A percentile compares a stretch with the other conserved stretches of the same genome.
Conservation (phyloP, 2,329 filamentous ascomycete genomes). For the Aureobasidium namibiae region DNA sequence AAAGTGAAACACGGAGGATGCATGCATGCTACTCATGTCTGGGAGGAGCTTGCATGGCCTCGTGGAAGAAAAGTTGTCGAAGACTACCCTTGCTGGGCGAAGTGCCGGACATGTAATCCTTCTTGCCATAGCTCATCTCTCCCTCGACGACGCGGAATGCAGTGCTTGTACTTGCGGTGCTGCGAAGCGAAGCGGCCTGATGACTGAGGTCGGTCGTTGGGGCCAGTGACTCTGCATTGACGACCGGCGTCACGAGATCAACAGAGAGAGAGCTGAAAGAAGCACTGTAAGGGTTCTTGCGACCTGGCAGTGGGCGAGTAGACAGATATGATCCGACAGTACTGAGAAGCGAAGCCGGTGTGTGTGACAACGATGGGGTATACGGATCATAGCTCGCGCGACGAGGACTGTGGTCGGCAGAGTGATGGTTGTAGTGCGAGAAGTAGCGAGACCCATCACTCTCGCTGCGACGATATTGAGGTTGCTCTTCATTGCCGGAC, state of each 20-base stretch:
- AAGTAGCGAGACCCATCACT: conserved; percentile 35
- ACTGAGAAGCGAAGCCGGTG: conserved; percentile 37
- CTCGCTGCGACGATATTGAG: conserved; percentile 18
- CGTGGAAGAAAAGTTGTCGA: conserved; percentile 28
- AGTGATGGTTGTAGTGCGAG: conserved; percentile 31
- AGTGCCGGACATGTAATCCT: conserved; percentile 9
- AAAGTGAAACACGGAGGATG: background rate
- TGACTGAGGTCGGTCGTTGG: conserved; percentile 21
- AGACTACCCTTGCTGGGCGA: conserved; percentile 20
- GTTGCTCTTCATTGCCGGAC: conserved; percentile 16
- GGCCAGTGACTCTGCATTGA: conserved; percentile 19
- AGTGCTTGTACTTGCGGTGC: conserved; percentile 25
- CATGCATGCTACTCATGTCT: background rate
- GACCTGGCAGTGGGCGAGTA: conserved; percentile 31
- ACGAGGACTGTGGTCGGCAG: background rate
- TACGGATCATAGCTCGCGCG: conserved; percentile 8
- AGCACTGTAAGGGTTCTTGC: conserved; percentile 31
- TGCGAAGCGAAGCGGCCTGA: conserved; percentile 24
- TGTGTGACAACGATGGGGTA: conserved; percentile 36
- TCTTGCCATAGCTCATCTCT: conserved; percentile 21
- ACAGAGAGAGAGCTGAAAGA: conserved; percentile 33
- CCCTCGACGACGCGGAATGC: conserved; percentile 24
- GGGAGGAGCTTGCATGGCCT: conserved; percentile 24
- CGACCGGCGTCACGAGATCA: conserved; percentile 37
- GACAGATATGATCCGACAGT: conserved; percentile 34